phyloP scores from a whole-genome alignment of 441 rosid species.

The Adansonia rubrostipa region DNA sequence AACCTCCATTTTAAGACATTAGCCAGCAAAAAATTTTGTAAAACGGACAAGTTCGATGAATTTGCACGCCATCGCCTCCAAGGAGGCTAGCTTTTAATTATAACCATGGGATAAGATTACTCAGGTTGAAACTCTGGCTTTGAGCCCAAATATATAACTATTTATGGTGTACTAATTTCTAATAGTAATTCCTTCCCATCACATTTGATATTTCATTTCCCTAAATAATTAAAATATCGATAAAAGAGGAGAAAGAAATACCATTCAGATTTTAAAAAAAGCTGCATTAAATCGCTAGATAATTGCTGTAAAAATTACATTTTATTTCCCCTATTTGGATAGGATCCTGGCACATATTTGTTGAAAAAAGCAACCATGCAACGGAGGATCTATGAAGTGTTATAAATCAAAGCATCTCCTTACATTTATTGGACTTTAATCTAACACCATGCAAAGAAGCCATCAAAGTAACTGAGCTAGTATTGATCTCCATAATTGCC shows the following conservation, averaged over 20 bases:
- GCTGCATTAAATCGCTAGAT: not conserved
- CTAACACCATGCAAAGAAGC: not conserved
- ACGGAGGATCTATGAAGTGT: not conserved
- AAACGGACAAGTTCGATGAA: not conserved
- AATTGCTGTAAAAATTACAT: not conserved
- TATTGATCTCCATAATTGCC: not conserved
- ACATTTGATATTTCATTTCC: constrained; percentile 3
- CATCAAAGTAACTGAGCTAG: not conserved
- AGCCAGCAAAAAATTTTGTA: not conserved
- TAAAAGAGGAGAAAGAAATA: not conserved
- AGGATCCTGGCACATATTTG: not conserved
- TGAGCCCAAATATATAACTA: not conserved
- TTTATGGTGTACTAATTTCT: not conserved
- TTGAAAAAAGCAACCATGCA: not conserved
- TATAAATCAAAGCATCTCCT: not conserved
- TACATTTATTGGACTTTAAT: not conserved
- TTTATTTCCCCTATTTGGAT: not conserved
- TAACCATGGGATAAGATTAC: not conserved
- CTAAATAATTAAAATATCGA: not conserved
- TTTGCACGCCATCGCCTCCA: not conserved
- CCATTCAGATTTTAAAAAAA: constrained; percentile 12
- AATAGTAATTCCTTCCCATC: not conserved
- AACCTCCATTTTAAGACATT: not conserved
- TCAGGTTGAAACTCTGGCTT: not conserved
- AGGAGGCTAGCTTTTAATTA: not conserved